Percentiles rank a stretch among this genome's conserved stretches.
Conservation (phyloP, 1,284 basidiomycete genomes). For the Ceratobasidium sp. region DNA sequence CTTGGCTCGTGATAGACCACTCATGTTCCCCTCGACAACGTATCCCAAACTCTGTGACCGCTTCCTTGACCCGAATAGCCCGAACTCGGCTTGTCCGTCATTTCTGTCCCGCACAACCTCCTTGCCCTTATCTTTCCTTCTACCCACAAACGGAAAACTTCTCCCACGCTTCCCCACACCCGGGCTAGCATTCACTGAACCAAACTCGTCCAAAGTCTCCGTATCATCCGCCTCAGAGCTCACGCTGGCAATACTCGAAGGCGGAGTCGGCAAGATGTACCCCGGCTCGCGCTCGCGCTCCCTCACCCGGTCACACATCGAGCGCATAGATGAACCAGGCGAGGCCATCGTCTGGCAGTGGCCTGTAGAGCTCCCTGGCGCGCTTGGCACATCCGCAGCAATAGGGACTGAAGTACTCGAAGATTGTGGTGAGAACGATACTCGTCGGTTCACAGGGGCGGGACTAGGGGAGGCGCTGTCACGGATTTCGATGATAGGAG, state of each 20-base stretch:
- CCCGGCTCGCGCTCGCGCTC: slow-evolving; percentile 7
- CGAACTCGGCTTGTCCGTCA: neutral
- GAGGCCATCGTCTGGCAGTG: slow-evolving; percentile 15
- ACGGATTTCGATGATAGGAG: slow-evolving; percentile 26
- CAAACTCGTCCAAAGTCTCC: slow-evolving; percentile 30
- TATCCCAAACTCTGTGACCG: slow-evolving; percentile 35
- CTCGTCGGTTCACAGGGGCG: slow-evolving; percentile 15
- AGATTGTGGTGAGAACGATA: slow-evolving; percentile 37
- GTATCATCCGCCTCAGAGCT: slow-evolving; percentile 39
- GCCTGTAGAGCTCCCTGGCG: slow-evolving; percentile 22
- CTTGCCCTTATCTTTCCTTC: slow-evolving; percentile 33
- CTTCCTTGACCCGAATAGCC: slow-evolving; percentile 14
- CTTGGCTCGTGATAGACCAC: neutral
- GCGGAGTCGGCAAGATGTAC: slow-evolving; percentile 37
- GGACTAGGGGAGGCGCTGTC: slow-evolving; percentile 21
- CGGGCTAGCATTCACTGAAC: slow-evolving; percentile 19
- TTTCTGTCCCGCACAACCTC: slow-evolving; percentile 9
- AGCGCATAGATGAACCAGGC: slow-evolving; percentile 4
- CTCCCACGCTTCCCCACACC: slow-evolving; percentile 35
- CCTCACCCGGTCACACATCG: neutral
- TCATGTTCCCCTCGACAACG: slow-evolving; percentile 3
- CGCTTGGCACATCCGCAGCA: slow-evolving; percentile 13
- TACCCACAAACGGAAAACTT: slow-evolving; percentile 23
- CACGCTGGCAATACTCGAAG: slow-evolving; percentile 38
- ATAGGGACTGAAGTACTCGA: slow-evolving; percentile 38